Conservation (phyloP, 2,329 filamentous ascomycete species). For the Niveomyces coronatus region DNA sequence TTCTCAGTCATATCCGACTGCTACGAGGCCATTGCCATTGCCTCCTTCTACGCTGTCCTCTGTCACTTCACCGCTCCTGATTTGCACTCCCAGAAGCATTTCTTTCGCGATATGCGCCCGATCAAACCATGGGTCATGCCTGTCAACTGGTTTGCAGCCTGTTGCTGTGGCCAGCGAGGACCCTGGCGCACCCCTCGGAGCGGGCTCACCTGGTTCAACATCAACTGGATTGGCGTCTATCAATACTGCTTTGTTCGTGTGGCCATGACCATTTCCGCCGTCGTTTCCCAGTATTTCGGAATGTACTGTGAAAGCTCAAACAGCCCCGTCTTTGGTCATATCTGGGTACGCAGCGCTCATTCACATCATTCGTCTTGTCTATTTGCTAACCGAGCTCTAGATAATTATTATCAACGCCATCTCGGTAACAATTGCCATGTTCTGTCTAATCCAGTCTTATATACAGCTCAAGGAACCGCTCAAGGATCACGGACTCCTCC, state of each 20-base stretch:
- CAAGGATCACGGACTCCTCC: slow-evolving; percentile 57
- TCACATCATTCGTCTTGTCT: slow-evolving; percentile 1
- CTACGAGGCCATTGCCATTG: slow-evolving; percentile 83
- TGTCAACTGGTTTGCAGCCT: slow-evolving; percentile 58
- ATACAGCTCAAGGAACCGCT: slow-evolving; percentile 62
- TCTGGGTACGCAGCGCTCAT: slow-evolving; percentile 52
- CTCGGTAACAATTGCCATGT: slow-evolving; percentile 77
- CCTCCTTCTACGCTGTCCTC: slow-evolving; percentile 74
- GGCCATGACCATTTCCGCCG: slow-evolving; percentile 67
- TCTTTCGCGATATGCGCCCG: slow-evolving; percentile 59
- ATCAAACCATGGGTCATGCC: slow-evolving; percentile 67
- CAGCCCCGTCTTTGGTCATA: slow-evolving; percentile 67
- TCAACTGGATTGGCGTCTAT: slow-evolving; percentile 72
- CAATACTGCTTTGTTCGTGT: slow-evolving; percentile 80
- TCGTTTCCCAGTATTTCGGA: slow-evolving; percentile 57
- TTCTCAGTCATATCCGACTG: slow-evolving; percentile 73
- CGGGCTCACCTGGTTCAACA: slow-evolving; percentile 84
- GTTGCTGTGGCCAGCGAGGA: slow-evolving; percentile 58
- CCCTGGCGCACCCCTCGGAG: slow-evolving; percentile 65
- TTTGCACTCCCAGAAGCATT: slow-evolving; percentile 71
- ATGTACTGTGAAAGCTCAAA: slow-evolving; percentile 72
- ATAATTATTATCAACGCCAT: slow-evolving; percentile 57
- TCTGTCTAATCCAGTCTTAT: slow-evolving; percentile 81
- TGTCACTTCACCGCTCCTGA: slow-evolving; percentile 72
- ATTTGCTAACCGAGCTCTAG: slow-evolving; percentile 24